Evolutionary conservation across 129 eudicot genomes (phyloP).

Genomic region (Flaveria robusta): DNA sequence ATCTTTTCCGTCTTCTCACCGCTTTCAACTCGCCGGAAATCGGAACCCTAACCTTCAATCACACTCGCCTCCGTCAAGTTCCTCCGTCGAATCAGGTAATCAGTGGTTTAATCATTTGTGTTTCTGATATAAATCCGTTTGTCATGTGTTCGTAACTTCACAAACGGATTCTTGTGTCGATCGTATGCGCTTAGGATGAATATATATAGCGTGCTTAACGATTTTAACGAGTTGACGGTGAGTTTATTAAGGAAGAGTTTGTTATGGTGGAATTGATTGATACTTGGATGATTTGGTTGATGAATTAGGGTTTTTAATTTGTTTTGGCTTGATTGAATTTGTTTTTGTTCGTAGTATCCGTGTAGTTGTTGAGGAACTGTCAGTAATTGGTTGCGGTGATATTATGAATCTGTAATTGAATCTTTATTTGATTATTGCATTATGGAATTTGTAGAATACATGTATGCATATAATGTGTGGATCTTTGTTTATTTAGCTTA

Average conservation of each 20-base stretch:
- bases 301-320: slow-evolving; percentile 16
- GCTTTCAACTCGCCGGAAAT: not conserved
- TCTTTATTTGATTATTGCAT: not conserved
- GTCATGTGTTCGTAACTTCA: not conserved
- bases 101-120: not conserved
- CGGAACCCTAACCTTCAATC: slow-evolving; percentile 18
- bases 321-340: not conserved
- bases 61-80: slow-evolving; percentile 11
- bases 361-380: not conserved
- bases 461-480: not conserved
- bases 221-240: not conserved
- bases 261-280: slow-evolving; percentile 5
- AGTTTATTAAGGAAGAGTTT: not conserved
- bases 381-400: not conserved
- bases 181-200: not conserved
- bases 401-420: not conserved
- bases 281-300: not conserved
- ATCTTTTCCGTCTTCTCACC: not conserved
- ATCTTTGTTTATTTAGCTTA: not conserved
- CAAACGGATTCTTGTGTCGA: no score
- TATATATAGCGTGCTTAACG: not conserved
- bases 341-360: not conserved
- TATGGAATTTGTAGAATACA: not conserved
- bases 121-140: not conserved
- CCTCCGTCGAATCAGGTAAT: slow-evolving; percentile 28